Evolutionary conservation across 2,329 filamentous ascomycete genomes (phyloP).

Genomic region (Pestalotiopsis sp.): DNA sequence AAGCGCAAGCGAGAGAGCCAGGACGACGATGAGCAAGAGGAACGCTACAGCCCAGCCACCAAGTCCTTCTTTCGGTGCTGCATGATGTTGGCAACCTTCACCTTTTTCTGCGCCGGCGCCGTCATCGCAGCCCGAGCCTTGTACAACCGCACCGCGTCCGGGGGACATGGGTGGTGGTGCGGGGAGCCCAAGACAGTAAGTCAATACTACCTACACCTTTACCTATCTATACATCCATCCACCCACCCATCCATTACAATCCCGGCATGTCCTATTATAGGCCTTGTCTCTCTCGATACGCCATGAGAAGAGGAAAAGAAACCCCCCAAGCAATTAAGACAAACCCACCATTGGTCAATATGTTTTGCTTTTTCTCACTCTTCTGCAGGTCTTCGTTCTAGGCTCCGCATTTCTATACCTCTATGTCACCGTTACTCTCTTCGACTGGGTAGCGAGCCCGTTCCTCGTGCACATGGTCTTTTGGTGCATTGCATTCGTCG

Average conservation of each 20-base stretch:
- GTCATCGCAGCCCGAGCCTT: constrained; percentile 78
- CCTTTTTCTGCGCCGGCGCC: constrained; percentile 75
- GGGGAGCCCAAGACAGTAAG: constrained; percentile 35
- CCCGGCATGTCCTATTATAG: background rate
- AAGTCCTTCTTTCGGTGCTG: constrained; percentile 71
- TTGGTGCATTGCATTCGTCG: constrained; percentile 73
- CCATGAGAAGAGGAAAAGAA: background rate
- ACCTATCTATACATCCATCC: background rate
- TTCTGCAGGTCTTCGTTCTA: constrained; percentile 75
- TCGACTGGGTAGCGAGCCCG: constrained; percentile 82
- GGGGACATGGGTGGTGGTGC: constrained; percentile 33
- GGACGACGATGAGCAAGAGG: constrained; percentile 44
- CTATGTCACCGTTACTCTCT: constrained; percentile 81
- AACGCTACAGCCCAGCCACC: constrained; percentile 42
- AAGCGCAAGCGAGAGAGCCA: constrained; percentile 58
- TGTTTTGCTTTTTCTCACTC: background rate
- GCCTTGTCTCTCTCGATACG: background rate
- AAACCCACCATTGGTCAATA: constrained; percentile 1
- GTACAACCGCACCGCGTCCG: constrained; percentile 43
- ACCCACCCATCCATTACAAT: constrained; percentile 12
- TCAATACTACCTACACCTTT: background rate
- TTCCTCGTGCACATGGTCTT: constrained; percentile 77
- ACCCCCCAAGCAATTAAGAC: background rate
- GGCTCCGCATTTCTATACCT: constrained; percentile 86
- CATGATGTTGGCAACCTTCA: constrained; percentile 69